phyloP scores from a whole-genome alignment of 352 stramenopile species.

The Globisporangium lucens region DNA sequence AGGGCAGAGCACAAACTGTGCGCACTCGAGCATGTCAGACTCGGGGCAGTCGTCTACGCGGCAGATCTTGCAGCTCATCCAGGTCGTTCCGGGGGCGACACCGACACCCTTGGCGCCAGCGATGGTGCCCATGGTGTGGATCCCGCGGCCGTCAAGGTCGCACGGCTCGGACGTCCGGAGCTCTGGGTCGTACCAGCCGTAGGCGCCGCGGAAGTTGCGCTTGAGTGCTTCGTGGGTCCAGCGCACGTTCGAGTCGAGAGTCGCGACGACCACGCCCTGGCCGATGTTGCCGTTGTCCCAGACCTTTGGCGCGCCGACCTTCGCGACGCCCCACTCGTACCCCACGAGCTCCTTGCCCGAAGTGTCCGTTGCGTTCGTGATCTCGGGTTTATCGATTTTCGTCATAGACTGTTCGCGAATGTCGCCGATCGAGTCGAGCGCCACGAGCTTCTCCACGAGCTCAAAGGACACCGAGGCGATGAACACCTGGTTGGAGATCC shows the following conservation, averaged over 20 bases:
- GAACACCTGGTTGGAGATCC: conserved; percentile 26
- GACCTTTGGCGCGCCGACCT: conserved; percentile 17
- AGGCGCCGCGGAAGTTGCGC: conserved; percentile 15
- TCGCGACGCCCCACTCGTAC: conserved; percentile 12
- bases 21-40: conserved; percentile 3
- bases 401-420: conserved; percentile 14
- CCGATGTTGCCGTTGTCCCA: conserved; percentile 16
- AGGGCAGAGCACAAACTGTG: conserved; percentile 12
- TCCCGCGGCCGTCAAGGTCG: conserved; percentile 15
- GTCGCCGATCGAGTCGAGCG: conserved; percentile 6
- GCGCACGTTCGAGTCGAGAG: conserved; percentile 22
- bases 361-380: neutral
- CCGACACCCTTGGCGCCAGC: conserved; percentile 16
- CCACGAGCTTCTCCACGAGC: conserved; percentile 19
- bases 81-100: conserved; percentile 15
- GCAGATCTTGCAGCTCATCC: conserved; percentile 20
- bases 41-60: conserved; percentile 8
- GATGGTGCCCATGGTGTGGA: conserved; percentile 20
- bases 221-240: conserved; percentile 20
- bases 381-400: neutral
- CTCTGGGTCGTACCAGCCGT: conserved; percentile 23
- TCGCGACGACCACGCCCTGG: conserved; percentile 17
- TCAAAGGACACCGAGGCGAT: conserved; percentile 15
- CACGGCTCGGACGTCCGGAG: conserved; percentile 15
- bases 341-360: conserved; percentile 1